These are phyloP conservation scores for Moricandia arvensis DNA, from an alignment of 345 rosid species.

Conservation along the genomic window DNA sequence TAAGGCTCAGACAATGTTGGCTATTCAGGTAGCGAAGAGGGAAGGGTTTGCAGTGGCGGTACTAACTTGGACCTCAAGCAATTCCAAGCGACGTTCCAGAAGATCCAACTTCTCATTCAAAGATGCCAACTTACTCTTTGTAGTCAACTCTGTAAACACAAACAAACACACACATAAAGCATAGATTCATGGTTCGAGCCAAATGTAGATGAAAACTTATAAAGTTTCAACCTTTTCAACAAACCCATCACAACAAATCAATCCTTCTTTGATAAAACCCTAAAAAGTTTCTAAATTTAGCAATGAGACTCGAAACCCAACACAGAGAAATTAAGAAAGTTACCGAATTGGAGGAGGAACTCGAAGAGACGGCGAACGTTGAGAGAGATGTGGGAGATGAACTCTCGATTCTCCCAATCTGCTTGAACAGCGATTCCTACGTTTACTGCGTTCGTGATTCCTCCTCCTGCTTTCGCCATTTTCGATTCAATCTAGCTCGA, in stretches of 20 bases:
- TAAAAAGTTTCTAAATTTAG: slow-evolving; percentile 30
- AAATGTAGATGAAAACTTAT: neutral
- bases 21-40: slow-evolving; percentile 59
- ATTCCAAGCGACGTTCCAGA: slow-evolving; percentile 81
- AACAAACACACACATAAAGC: neutral
- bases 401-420: slow-evolving; percentile 99
- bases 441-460: slow-evolving; percentile 93
- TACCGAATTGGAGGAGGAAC: slow-evolving; percentile 94
- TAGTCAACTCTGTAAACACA: slow-evolving; percentile 65
- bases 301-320: slow-evolving; percentile 6
- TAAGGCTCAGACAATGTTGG: slow-evolving; percentile 61
- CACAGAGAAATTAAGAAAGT: neutral
- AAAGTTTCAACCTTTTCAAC: neutral
- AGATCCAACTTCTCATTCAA: slow-evolving; percentile 87
- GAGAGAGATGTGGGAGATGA: slow-evolving; percentile 94
- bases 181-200: neutral
- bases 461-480: slow-evolving; percentile 91
- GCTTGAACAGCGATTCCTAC: slow-evolving; percentile 99
- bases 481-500: neutral
- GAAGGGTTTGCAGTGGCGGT: slow-evolving; percentile 84
- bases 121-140: slow-evolving; percentile 79
- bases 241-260: slow-evolving; percentile 6
- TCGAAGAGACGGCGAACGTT: slow-evolving; percentile 98
- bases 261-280: neutral
- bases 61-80: slow-evolving; percentile 89